phyloP scores from a whole-genome alignment of 2,329 filamentous ascomycete genomes.

The Ophiocordyceps camponoti-rufipedis region DNA sequence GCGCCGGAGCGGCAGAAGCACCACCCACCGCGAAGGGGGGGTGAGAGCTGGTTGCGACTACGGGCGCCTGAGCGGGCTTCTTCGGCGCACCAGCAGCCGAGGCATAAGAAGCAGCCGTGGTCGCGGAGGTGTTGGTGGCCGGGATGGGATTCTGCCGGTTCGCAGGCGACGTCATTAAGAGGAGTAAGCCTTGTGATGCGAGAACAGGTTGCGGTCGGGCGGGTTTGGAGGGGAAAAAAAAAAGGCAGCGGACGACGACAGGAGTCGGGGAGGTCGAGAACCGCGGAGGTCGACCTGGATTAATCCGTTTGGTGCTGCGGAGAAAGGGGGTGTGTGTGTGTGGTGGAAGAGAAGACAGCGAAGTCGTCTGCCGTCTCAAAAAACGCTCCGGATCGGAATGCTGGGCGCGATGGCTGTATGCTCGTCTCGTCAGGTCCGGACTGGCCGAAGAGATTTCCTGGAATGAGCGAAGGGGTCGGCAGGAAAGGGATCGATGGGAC shows the following conservation, averaged over 20 bases:
- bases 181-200: slow-evolving; percentile 13
- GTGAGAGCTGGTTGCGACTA: slow-evolving; percentile 39
- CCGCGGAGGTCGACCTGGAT: slow-evolving; percentile 5
- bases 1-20: slow-evolving; percentile 27
- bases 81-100: slow-evolving; percentile 45
- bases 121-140: slow-evolving; percentile 39
- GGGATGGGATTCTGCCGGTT: slow-evolving; percentile 32
- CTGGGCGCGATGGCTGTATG: slow-evolving; percentile 3
- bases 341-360: not conserved
- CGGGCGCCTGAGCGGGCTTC: slow-evolving; percentile 41
- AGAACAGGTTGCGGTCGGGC: not conserved
- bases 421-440: slow-evolving; percentile 7
- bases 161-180: slow-evolving; percentile 42
- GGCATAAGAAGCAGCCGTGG: slow-evolving; percentile 46
- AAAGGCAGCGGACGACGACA: not conserved
- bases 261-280: not conserved
- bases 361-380: slow-evolving; percentile 1
- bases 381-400: not conserved
- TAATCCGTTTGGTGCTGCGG: slow-evolving; percentile 1
- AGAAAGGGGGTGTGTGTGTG: not conserved
- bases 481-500: slow-evolving; percentile 8
- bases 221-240: not conserved
- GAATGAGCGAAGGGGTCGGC: slow-evolving; percentile 12
- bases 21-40: slow-evolving; percentile 36
- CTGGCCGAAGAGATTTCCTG: slow-evolving; percentile 6